These are phyloP conservation scores for Prunus dulcis DNA, from an alignment of 306 rosid genomes.

Conservation along the genomic window DNA sequence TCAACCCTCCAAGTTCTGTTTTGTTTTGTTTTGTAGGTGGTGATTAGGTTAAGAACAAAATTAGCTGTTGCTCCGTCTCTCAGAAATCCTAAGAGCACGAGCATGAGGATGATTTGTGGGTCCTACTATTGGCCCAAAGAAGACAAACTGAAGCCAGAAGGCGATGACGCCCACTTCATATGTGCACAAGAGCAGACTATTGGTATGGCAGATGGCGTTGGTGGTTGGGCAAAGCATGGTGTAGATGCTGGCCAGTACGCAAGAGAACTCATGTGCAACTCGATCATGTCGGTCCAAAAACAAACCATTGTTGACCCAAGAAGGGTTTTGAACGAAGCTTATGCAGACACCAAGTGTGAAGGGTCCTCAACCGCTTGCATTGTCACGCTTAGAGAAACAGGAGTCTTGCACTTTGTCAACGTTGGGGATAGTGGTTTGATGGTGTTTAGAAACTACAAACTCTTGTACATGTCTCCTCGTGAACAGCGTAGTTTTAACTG, in stretches of 20 bases:
- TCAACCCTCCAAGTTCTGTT: too few relatives aligned
- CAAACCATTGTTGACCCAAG: not conserved
- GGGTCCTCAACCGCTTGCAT: conserved; percentile 34
- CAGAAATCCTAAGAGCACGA: too few relatives aligned
- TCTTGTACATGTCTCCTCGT: not conserved
- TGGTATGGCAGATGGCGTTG: conserved; percentile 16
- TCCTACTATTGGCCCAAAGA: not conserved
- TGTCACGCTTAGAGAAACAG: not conserved
- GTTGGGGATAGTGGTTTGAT: conserved; percentile 29
- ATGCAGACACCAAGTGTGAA: not conserved
- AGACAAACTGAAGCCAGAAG: not conserved
- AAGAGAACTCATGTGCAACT: not conserved
- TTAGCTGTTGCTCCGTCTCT: too few relatives aligned
- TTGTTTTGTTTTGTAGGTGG: too few relatives aligned
- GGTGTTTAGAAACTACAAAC: conserved; percentile 18
- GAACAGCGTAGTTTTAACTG: conserved; percentile 5
- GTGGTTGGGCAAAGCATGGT: conserved; percentile 9
- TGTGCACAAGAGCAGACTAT: not conserved
- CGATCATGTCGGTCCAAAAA: not conserved
- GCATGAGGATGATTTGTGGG: not conserved
- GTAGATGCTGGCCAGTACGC: conserved; percentile 7
- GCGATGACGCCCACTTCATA: conserved; percentile 18
- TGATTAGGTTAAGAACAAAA: too few relatives aligned
- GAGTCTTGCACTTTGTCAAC: conserved; percentile 1
- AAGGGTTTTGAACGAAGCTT: not conserved